Conservation (phyloP, 192 early-diverging fungal species). For the Podila minutissima region DNA sequence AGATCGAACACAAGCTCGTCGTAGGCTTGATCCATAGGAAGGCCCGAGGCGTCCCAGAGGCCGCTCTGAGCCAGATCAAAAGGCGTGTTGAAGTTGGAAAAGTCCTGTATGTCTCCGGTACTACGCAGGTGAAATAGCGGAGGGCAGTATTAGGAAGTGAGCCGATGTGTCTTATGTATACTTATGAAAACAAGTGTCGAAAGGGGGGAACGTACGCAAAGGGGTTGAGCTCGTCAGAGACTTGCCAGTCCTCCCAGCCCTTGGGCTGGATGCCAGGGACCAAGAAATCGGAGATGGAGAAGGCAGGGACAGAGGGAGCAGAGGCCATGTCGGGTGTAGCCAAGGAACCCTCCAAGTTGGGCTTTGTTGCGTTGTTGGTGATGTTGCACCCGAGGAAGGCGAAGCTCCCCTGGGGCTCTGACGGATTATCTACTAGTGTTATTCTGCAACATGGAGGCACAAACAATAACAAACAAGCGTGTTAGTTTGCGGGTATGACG, state of each 20-base stretch:
- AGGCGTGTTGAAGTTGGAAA: conserved; percentile 10
- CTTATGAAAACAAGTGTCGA: not conserved
- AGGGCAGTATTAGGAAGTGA: not conserved
- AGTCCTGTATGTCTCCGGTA: conserved; percentile 24
- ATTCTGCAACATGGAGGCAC: not conserved
- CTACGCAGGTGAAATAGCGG: not conserved
- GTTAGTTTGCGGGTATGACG: not conserved
- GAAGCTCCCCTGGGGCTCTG: conserved; percentile 8
- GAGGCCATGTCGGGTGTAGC: not conserved
- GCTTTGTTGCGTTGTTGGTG: not conserved
- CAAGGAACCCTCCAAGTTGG: not conserved
- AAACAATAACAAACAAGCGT: not conserved
- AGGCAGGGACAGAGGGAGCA: conserved; percentile 1
- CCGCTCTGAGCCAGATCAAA: conserved; percentile 9
- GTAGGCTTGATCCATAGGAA: conserved; percentile 38
- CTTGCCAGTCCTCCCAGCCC: conserved; percentile 50
- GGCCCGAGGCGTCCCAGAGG: conserved; percentile 21
- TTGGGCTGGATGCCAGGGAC: conserved; percentile 44
- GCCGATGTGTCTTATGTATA: not conserved
- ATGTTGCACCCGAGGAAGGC: not conserved
- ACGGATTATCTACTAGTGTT: conserved; percentile 29
- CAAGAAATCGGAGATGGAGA: conserved; percentile 48
- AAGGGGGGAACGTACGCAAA: conserved; percentile 29
- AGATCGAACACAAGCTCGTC: conserved; percentile 49
- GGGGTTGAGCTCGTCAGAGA: conserved; percentile 39